Evolutionary conservation across 805 yeast genomes (phyloP).

Genomic region (Kluyveromyces dobzhanskii): DNA sequence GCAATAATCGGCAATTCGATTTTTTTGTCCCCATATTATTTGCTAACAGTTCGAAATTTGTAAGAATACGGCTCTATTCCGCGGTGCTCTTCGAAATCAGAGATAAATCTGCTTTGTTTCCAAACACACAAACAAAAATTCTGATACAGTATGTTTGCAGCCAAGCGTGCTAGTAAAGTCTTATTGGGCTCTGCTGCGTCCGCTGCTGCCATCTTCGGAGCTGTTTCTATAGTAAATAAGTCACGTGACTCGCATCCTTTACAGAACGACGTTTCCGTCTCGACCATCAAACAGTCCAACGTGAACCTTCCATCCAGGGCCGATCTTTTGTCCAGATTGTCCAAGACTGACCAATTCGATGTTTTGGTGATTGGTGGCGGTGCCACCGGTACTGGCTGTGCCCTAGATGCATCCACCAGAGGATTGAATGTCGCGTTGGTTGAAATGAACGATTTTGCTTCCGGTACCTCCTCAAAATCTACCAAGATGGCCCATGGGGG

Average conservation of each 20-base stretch:
- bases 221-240: constrained; percentile 3
- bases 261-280: constrained; percentile 10
- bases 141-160: constrained; percentile 4
- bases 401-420: constrained; percentile 83
- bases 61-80: no score
- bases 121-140: neutral
- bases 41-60: no score
- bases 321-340: constrained; percentile 41
- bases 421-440: constrained; percentile 83
- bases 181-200: neutral
- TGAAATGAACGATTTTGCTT: constrained; percentile 83
- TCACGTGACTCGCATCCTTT: constrained; percentile 4
- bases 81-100: no score
- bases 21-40: no score
- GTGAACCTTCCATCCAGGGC: constrained; percentile 40
- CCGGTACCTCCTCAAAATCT: constrained; percentile 88
- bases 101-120: no score
- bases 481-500: constrained; percentile 98
- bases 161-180: constrained; percentile 1
- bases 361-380: constrained; percentile 92
- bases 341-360: constrained; percentile 51
- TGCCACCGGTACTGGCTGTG: constrained; percentile 91
- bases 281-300: constrained; percentile 12
- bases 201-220: constrained; percentile 9
- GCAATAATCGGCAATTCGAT: no score